Base-by-base conservation (phyloP, 768 basidiomycete species). In the Cyclocybe cylindracea region DNA sequence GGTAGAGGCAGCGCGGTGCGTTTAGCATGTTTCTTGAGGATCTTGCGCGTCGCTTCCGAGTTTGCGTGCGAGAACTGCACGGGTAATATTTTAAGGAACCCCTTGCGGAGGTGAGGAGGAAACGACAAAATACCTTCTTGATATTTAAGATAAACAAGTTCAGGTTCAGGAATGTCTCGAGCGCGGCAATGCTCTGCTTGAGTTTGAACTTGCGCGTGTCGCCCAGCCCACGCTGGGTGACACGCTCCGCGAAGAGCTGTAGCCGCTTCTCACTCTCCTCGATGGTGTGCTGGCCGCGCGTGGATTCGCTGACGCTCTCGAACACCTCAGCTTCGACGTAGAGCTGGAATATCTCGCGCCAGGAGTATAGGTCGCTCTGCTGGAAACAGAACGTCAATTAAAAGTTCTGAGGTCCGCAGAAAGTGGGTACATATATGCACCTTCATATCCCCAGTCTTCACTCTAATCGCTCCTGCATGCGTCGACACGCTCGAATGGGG, bases 11-110 rank as follows among this genome's bases (percentile, higher is more conserved):
- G 73, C 0, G 89, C 84, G 0, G 94, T 96, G 3, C 91, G 85
- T 65, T 96, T 96, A 29, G 90, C 80, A 63, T 95, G 94, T 64
- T 97, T 97, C 77, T 96, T 96, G 46, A 96, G 79, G 53, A 94
- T 94, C 71, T 97, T 97, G 34, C 93, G 83, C 2, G 87, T 89
- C 2, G 94, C 94, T 67, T 96, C 93, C 6, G 86, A 78, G 62
- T 92, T 96, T 6, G 91, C 93, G 36, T 79, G 64, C 61, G 93
- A 87, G 63, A 94, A 91, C 88, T 89, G 51, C 24, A 24, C 2
- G 32, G 18, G 32, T 11, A 44, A 8, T 39, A 38, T 24, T 10
- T 3, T 14, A 10, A 38, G 35, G 33, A 56, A 51, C 19, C 10
- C 18, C 24, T 36, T 5, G 38, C 10, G 35, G 39, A 7, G 14